Evolutionary conservation across 257 asterid species (phyloP).

Genomic region (Prunella vulgaris): DNA sequence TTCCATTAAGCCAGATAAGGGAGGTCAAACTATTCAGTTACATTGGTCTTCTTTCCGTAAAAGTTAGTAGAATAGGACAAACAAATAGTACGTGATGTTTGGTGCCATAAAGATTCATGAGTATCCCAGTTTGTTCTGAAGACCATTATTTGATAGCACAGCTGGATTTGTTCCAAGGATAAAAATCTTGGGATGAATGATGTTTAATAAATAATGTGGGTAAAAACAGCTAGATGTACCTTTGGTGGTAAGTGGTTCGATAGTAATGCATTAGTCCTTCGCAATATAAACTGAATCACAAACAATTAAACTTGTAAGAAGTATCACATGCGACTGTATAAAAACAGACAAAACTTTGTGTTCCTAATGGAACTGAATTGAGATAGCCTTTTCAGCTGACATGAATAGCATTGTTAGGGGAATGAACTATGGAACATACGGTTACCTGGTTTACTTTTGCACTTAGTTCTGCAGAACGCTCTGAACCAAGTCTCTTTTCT

Average conservation of each 20-base stretch:
- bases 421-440: background rate
- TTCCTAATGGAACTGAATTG: slow-evolving; percentile 13
- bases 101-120: background rate
- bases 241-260: slow-evolving; percentile 98
- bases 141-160: background rate
- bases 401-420: background rate
- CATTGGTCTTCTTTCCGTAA: background rate
- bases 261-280: slow-evolving; percentile 92
- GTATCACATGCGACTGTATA: slow-evolving; percentile 10
- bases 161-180: slow-evolving; percentile 3
- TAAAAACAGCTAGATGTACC: slow-evolving; percentile 40
- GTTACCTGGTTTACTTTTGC: slow-evolving; percentile 84
- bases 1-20: background rate
- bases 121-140: background rate
- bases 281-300: slow-evolving; percentile 73
- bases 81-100: background rate
- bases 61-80: slow-evolving; percentile 7
- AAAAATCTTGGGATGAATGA: background rate
- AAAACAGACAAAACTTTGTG: slow-evolving; percentile 13
- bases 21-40: background rate
- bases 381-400: slow-evolving; percentile 5
- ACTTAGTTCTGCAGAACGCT: slow-evolving; percentile 88
- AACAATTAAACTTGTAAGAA: slow-evolving; percentile 23
- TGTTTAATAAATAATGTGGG: slow-evolving; percentile 1
- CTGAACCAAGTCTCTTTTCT: slow-evolving; percentile 78